Evolutionary conservation across 208 protist genomes (phyloP).

Genomic region (Crithidia brevicula): DNA sequence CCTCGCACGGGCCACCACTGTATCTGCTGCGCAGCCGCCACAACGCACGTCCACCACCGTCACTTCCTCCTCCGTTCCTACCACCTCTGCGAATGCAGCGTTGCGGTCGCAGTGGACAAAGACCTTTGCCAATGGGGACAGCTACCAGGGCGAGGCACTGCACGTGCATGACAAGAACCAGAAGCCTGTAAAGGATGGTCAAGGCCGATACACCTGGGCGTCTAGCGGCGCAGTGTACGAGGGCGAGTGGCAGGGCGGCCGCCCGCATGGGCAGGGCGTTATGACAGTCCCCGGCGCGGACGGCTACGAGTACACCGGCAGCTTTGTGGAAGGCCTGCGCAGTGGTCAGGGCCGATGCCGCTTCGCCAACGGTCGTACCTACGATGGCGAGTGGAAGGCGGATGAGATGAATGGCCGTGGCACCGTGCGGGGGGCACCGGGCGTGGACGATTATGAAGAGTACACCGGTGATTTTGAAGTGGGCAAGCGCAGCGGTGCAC

Average conservation of each 20-base stretch:
- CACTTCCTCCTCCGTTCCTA: not conserved
- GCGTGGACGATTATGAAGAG: conserved; percentile 60
- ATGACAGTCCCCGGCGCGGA: conserved; percentile 48
- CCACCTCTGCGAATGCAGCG: not conserved
- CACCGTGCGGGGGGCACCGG: conserved; percentile 48
- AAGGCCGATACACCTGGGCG: conserved; percentile 70
- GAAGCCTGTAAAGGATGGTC: conserved; percentile 57
- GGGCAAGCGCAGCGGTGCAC: conserved; percentile 56
- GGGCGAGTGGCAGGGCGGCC: conserved; percentile 56
- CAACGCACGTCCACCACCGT: not conserved
- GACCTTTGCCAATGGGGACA: conserved; percentile 75
- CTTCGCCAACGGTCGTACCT: conserved; percentile 75
- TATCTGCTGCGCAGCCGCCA: not conserved
- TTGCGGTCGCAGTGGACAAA: conserved; percentile 59
- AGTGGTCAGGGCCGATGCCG: conserved; percentile 70
- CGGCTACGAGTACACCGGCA: conserved; percentile 77
- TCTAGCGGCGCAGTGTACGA: conserved; percentile 58
- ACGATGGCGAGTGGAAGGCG: conserved; percentile 80
- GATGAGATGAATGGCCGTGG: conserved; percentile 86
- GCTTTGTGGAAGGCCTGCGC: conserved; percentile 63
- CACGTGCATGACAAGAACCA: conserved; percentile 63
- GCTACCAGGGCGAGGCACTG: conserved; percentile 65
- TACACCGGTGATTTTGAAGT: conserved; percentile 72
- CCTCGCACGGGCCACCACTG: not conserved
- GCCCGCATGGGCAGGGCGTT: conserved; percentile 64